A percentile compares a stretch with the other conserved stretches of the same genome.
phyloP scores from a whole-genome alignment of 2,329 filamentous ascomycete species.

The Penicillium aurantiogriseum region DNA sequence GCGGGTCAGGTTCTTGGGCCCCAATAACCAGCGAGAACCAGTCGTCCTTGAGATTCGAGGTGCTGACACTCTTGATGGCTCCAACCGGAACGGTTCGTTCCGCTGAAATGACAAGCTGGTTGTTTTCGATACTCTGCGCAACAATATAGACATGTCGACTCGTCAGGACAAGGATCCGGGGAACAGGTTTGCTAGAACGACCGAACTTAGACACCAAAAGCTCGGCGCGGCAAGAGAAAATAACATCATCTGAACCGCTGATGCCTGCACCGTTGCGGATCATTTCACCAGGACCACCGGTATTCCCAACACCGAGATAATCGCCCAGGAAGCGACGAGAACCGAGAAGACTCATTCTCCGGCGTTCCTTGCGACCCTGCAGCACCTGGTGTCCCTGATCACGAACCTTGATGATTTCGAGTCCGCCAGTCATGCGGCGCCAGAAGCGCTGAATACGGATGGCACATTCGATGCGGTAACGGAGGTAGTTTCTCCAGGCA shows the following conservation, averaged over 20 bases:
- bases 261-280: slow-evolving; percentile 74
- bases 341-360: slow-evolving; percentile 85
- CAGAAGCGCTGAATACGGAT: slow-evolving; percentile 94
- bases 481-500: slow-evolving; percentile 93
- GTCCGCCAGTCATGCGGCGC: slow-evolving; percentile 86
- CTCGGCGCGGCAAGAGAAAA: slow-evolving; percentile 92
- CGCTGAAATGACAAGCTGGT: slow-evolving; percentile 74
- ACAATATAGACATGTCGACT: slow-evolving; percentile 86
- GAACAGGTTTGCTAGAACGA: slow-evolving; percentile 88
- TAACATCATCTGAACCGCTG: slow-evolving; percentile 62
- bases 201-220: slow-evolving; percentile 92
- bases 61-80: slow-evolving; percentile 81
- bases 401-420: slow-evolving; percentile 82
- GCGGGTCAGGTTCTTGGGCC: slow-evolving; percentile 85
- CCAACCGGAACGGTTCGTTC: slow-evolving; percentile 82
- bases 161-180: slow-evolving; percentile 80
- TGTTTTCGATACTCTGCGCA: slow-evolving; percentile 77
- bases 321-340: slow-evolving; percentile 92
- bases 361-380: slow-evolving; percentile 81
- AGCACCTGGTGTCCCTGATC: slow-evolving; percentile 84
- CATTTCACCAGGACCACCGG: slow-evolving; percentile 74
- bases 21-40: slow-evolving; percentile 94
- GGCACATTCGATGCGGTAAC: slow-evolving; percentile 88
- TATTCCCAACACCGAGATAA: slow-evolving; percentile 84
- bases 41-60: slow-evolving; percentile 82